phyloP scores from a whole-genome alignment of 345 rosid genomes.

The Erysimum cheiranthoides region DNA sequence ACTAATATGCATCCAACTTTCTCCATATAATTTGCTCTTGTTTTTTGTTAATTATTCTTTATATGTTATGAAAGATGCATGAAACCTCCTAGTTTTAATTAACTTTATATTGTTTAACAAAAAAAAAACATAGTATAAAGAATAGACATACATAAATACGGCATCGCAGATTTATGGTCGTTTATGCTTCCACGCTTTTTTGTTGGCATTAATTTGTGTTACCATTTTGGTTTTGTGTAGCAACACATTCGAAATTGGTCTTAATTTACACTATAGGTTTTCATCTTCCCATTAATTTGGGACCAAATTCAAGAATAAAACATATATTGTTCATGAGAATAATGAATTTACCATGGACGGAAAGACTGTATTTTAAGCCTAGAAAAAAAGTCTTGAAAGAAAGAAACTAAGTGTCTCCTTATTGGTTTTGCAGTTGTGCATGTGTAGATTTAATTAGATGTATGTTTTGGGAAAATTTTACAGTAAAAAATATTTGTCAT shows the following conservation, averaged over 20 bases:
- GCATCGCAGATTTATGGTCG: neutral
- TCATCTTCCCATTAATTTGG: conserved; percentile 6
- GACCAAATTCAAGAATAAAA: neutral
- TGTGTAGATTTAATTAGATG: neutral
- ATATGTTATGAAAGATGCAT: conserved; percentile 16
- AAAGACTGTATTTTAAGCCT: conserved; percentile 1
- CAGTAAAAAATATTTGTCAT: neutral
- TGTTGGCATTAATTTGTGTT: conserved; percentile 38
- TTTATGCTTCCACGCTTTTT: conserved; percentile 35
- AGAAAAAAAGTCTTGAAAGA: conserved; percentile 14
- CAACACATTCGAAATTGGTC: conserved; percentile 11
- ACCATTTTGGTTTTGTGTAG: conserved; percentile 29
- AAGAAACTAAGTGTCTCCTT: neutral
- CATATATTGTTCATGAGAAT: conserved; percentile 17
- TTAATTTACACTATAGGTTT: conserved; percentile 4
- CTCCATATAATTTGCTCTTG: no score
- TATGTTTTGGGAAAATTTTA: neutral
- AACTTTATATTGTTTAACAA: conserved; percentile 24
- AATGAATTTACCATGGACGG: conserved; percentile 2
- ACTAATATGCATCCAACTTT: conserved; percentile 27
- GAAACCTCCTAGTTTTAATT: conserved; percentile 23
- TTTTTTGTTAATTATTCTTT: neutral
- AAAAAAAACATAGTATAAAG: no score
- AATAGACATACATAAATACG: conserved; percentile 1
- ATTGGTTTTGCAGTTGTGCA: neutral